These are phyloP conservation scores for Funneliformis caledonium DNA, from an alignment of 371 early-diverging fungal genomes.

Conservation along the genomic window DNA sequence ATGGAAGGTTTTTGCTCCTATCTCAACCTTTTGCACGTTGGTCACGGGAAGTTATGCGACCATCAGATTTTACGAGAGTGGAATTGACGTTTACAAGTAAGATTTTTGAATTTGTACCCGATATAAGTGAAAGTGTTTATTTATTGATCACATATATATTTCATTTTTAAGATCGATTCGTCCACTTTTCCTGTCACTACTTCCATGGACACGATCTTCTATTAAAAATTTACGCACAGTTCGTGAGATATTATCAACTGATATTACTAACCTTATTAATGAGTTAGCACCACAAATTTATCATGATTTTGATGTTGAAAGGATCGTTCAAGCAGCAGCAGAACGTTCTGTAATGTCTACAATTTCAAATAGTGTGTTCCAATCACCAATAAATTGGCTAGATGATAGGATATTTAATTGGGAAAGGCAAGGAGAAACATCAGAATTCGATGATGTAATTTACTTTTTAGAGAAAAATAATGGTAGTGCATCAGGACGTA, in stretches of 20 bases:
- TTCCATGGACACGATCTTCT: slow-evolving; percentile 60
- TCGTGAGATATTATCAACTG: slow-evolving; percentile 75
- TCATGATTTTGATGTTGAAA: slow-evolving; percentile 72
- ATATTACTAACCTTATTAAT: slow-evolving; percentile 80
- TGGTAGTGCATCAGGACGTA: slow-evolving; percentile 44
- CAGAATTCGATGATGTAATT: slow-evolving; percentile 56
- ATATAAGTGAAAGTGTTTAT: background rate
- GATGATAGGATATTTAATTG: slow-evolving; percentile 68
- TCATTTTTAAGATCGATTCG: slow-evolving; percentile 67
- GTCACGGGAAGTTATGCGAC: slow-evolving; percentile 82
- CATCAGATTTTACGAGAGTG: slow-evolving; percentile 87
- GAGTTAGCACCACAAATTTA: slow-evolving; percentile 89
- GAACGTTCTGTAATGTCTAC: background rate
- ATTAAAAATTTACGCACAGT: slow-evolving; percentile 63
- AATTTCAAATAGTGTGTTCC: slow-evolving; percentile 32
- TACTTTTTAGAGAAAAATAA: slow-evolving; percentile 56
- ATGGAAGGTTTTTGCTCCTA: slow-evolving; percentile 51
- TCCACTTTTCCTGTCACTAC: slow-evolving; percentile 79
- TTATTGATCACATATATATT: slow-evolving; percentile 10
- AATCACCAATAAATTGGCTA: slow-evolving; percentile 53
- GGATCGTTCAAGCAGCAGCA: slow-evolving; percentile 40
- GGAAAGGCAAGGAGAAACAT: slow-evolving; percentile 53
- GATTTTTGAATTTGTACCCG: background rate
- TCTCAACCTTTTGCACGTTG: slow-evolving; percentile 61
- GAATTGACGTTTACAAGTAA: slow-evolving; percentile 82